Evolutionary conservation across 2,329 filamentous ascomycete species (phyloP), one percentile per base, ranked within the genome.

Genomic region (Akanthomyces muscarius): DNA sequence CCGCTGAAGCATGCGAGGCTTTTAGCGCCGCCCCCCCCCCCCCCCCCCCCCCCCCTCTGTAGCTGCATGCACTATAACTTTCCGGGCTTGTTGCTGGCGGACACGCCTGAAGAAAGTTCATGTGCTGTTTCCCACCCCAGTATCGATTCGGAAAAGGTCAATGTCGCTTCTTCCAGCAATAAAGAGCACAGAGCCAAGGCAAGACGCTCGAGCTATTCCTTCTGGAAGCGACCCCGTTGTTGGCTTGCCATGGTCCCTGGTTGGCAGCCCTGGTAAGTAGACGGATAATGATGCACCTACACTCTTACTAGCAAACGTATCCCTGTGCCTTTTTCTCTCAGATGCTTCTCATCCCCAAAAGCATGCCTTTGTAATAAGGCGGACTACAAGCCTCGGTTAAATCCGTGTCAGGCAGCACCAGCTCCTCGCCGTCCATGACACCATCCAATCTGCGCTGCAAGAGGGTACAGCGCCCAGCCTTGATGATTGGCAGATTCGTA

Each of bases 31-130:
- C 28, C 21, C 21, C 21, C 21, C 28, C 28, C 25, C 48, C 58
- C 38, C n/a, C n/a, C 28, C 21, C 21, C 21, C 21, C 28, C 28
- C 25, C 48, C 58, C 38, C n/a, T 14, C 13, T 33, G 48, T 25
- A 61, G 59, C 59, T 61, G 59, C 50, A 61, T 25, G 59, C 59
- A 61, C 59, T 61, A 61, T 61, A 61, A 61, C 18, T 33, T 45
- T 53, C 8, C 8, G 33, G 30, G 11, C 21, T 16, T n/a, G 8
- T 52, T 33, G 28, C 33, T 25, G 33, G n/a, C 18, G 36, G 14
- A 16, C 38, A 16, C 38, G 14, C 38, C n/a, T 53, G 8, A 18
- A 25, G 16, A 30, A n/a, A 21, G 33, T 41, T 10, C n/a, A 16
- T 41, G 5, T n/a, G 13, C 33, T 10, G 13, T 10, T 2, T 21